A percentile compares a stretch with the other conserved stretches of the same genome.
phyloP scores from a whole-genome alignment of 163 green algal species.

The Prototheca cutis region DNA sequence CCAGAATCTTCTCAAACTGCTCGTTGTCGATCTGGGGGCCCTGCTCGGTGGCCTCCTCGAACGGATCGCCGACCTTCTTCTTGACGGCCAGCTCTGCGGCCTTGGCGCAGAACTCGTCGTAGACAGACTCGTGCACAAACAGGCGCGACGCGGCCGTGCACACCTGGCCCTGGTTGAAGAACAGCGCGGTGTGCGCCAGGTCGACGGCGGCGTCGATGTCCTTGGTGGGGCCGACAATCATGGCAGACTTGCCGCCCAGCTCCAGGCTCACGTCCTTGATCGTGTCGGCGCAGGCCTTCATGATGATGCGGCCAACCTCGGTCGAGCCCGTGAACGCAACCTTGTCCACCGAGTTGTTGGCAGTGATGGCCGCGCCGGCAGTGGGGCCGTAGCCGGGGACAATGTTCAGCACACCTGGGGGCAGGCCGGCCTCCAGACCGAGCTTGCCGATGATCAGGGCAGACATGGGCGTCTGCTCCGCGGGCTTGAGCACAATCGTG shows the following conservation, averaged over 20 bases:
- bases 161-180: constrained; percentile 39
- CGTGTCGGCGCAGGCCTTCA: constrained; percentile 4
- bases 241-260: constrained; percentile 66
- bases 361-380: constrained; percentile 37
- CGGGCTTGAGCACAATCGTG: constrained; percentile 55
- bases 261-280: constrained; percentile 44
- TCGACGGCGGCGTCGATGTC: constrained; percentile 16
- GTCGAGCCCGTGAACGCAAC: constrained; percentile 30
- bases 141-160: constrained; percentile 43
- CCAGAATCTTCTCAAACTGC: constrained; percentile 65
- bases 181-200: constrained; percentile 8
- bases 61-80: constrained; percentile 59
- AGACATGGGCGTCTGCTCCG: constrained; percentile 59
- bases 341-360: constrained; percentile 45
- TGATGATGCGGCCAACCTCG: constrained; percentile 16
- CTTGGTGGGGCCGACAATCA: constrained; percentile 36
- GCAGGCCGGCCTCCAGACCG: constrained; percentile 10
- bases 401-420: constrained; percentile 53
- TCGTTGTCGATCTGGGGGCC: constrained; percentile 51
- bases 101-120: constrained; percentile 59
- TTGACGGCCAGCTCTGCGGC: constrained; percentile 27
- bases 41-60: constrained; percentile 42
- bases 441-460: constrained; percentile 33
- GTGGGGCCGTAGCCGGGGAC: constrained; percentile 44
- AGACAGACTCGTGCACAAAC: constrained; percentile 56